A percentile compares a stretch with the other conserved stretches of the same genome.
Conservation (phyloP, 2,329 filamentous ascomycete species). For the Lachnellula arida region DNA sequence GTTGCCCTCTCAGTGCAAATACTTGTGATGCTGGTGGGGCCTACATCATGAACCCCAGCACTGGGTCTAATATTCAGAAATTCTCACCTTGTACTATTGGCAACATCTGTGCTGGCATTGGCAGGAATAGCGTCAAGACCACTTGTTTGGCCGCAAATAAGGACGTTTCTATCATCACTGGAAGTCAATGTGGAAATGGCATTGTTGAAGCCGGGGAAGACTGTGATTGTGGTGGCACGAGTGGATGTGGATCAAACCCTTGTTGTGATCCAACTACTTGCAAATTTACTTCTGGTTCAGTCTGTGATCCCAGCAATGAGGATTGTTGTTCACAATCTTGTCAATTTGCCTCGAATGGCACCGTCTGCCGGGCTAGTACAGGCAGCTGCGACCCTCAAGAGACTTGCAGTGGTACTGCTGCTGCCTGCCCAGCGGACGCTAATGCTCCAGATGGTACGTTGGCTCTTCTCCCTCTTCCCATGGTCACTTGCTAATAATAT, state of each 20-base stretch:
- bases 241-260: conserved; percentile 65
- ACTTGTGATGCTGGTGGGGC: conserved; percentile 71
- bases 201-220: conserved; percentile 94
- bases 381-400: conserved; percentile 84
- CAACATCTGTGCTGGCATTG: conserved; percentile 87
- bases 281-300: conserved; percentile 66
- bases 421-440: conserved; percentile 69
- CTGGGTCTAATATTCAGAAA: conserved; percentile 62
- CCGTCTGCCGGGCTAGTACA: conserved; percentile 74
- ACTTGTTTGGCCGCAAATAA: conserved; percentile 80
- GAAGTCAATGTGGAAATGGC: conserved; percentile 88
- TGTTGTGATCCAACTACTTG: conserved; percentile 88
- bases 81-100: conserved; percentile 90
- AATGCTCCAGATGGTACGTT: conserved; percentile 60
- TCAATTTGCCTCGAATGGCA: conserved; percentile 60
- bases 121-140: conserved; percentile 69
- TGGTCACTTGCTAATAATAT: conserved; percentile 11
- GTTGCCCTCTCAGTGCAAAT: conserved; percentile 68
- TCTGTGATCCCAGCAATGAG: conserved; percentile 78
- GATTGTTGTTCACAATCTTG: conserved; percentile 70
- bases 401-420: conserved; percentile 67
- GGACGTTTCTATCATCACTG: conserved; percentile 74
- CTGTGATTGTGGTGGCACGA: conserved; percentile 84
- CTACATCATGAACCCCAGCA: conserved; percentile 97
- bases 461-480: neutral